Evolutionary conservation across 345 rosid species (phyloP).

Genomic region (Lepidium aucheri): DNA sequence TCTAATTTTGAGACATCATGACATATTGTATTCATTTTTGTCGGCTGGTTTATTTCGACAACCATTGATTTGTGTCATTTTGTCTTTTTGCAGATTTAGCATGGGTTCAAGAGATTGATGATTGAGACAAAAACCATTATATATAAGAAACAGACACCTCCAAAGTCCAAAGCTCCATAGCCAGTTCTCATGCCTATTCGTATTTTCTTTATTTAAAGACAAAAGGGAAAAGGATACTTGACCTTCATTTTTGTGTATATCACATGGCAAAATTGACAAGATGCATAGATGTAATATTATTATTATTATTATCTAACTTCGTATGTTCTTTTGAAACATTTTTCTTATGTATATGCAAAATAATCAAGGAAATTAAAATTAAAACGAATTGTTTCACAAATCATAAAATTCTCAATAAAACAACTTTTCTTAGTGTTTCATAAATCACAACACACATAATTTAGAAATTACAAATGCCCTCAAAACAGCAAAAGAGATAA

Average conservation of each 20-base stretch:
- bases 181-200: constrained; percentile 16
- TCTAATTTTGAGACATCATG: background rate
- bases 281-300: constrained; percentile 19
- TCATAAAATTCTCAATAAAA: background rate
- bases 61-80: background rate
- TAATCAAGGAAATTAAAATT: background rate
- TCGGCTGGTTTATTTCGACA: background rate
- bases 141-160: constrained; percentile 6
- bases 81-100: constrained; percentile 62
- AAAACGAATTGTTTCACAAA: background rate
- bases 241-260: constrained; percentile 31
- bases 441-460: constrained; percentile 13
- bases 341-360: background rate
- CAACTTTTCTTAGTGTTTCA: background rate
- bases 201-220: constrained; percentile 3
- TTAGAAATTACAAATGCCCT: constrained; percentile 5
- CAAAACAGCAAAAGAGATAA: background rate
- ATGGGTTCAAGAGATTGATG: constrained; percentile 91
- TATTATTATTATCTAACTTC: constrained; percentile 14
- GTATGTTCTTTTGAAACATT: background rate
- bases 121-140: constrained; percentile 26
- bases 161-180: background rate
- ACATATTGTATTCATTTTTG: background rate
- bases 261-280: constrained; percentile 1
- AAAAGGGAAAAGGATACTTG: background rate